Evolutionary conservation across 2,329 filamentous ascomycete species (phyloP), one percentile per base, ranked within the genome.

Genomic region (Blastomyces gilchristii): DNA sequence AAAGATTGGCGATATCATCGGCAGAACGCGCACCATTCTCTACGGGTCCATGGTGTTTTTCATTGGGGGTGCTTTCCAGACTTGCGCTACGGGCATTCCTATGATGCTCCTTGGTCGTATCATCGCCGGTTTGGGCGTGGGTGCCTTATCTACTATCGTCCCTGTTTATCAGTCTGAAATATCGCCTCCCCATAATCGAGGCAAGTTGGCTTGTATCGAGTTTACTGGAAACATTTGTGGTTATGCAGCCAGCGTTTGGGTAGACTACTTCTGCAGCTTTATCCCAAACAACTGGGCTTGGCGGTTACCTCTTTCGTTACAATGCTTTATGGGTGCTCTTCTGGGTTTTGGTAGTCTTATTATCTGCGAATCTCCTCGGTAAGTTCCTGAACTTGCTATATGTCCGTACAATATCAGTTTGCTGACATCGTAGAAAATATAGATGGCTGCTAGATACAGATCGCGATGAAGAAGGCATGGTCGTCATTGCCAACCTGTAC

Each of bases 391-490:
- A 47, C 50, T 11, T 41, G 45, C 45, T 25, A 58, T 28, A 54
- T 62, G 7, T 62, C 64, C 22, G 59, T n/a, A 50, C 4, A 28
- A 59, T 61, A 69, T 77, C 68, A 76, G 76, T 71, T 43, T 64
- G 69, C 60, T 63, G 56, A 68, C 2, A 68, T 8, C 45, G 34
- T 37, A 16, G 37, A n/a, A 34, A 34, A 34, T 2, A 37, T 68
- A 94, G 93, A 79, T 99, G 94, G 94, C 85, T 99, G 9, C 82
- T 99, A 58, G 94, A 99, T 73, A 96, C 96, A 72, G 94, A 99
- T 70, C 90, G 97, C 71, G 94, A 99, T 72, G 94, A 99, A 75
- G 94, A 99, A 75, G 94, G 94, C 61, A 97, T 99, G 77, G 88
- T 97, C 37, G 94, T 99, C 58, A 97, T 99, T 78, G 94, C 94